Evolutionary conservation across 2,329 filamentous ascomycete species (phyloP), one percentile per base, ranked within the genome.

Genomic region (Microdochium nivale): DNA sequence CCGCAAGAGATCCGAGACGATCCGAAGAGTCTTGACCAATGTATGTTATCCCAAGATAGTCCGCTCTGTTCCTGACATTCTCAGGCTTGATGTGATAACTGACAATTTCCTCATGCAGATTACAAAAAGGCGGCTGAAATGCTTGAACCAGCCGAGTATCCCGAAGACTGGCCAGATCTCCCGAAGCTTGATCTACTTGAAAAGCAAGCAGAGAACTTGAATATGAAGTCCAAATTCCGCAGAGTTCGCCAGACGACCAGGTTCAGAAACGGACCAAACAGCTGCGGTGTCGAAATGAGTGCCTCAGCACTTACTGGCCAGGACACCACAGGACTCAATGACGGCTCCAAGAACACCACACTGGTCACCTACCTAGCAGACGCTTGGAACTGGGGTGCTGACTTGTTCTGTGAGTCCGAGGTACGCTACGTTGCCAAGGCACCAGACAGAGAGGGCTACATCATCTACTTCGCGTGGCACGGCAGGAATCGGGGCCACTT

Each of bases 311-410:
- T 83, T 23, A 80, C 79, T 0, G 83, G 83, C 1, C 80, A 84
- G 63, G 84, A 87, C 56, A 67, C 65, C 37, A 86, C 82, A 0
- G 84, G 83, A 1, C 58, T 84, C 53, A 87, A 87, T 57, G 84
- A 87, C 62, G 81, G 81, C 2, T 85, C 80, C 27, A 87, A 86
- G 65, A 85, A 76, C 19, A 83, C 78, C 11, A 85, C 80, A 0
- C 70, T 83, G 1, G 80, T 84, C 35, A 87, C 83, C 0, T 87
- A 87, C 58, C 68, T 87, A 8, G 75, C 80, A 8, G 84, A 87
- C 62, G 83, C 84, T 1, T 87, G 83, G 83, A 84, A 86, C 59
- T 84, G 82, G 81, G 84, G 83, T 9, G 81, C 84, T 13, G 83
- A 87, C 59, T 79, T 87, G 65, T 87, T 87, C 55, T 87, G 84